A percentile compares a stretch with the other conserved stretches of the same genome.
Evolutionary conservation across 805 yeast genomes (phyloP).

Genomic region (Kazachstania taianensis): DNA sequence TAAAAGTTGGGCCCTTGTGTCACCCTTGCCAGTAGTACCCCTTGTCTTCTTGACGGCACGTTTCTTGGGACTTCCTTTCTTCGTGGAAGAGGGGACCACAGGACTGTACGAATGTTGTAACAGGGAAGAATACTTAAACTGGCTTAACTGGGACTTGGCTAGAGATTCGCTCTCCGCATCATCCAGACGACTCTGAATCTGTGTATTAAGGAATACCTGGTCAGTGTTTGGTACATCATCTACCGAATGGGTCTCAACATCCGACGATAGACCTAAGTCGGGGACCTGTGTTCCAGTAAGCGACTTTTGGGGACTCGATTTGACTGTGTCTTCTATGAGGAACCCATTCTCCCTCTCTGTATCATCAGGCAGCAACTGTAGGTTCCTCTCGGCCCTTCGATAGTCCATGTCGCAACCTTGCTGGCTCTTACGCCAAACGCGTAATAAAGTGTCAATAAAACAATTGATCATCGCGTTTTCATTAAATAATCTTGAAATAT

Average conservation of each 20-base stretch:
- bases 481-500: too few species aligned
- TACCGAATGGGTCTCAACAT: not conserved
- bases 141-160: conserved; percentile 11
- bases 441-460: too few species aligned
- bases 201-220: conserved; percentile 22
- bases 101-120: not conserved
- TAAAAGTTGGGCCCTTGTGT: conserved; percentile 13
- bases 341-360: not conserved
- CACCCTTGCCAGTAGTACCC: not conserved
- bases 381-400: conserved; percentile 20
- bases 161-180: conserved; percentile 16
- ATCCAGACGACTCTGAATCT: conserved; percentile 26
- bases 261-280: conserved; percentile 3
- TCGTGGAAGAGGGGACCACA: too few species aligned
- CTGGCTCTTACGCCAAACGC: too few species aligned
- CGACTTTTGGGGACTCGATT: not conserved
- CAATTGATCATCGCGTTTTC: too few species aligned
- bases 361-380: conserved; percentile 11
- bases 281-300: conserved; percentile 3
- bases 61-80: not conserved
- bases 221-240: not conserved
- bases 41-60: conserved; percentile 1
- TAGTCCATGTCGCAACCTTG: conserved; percentile 25
- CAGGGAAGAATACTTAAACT: conserved; percentile 14
- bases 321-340: not conserved